Percentiles rank a stretch among this genome's conserved stretches.
Conservation (phyloP, 345 rosid species). For the Abelmoschus esculentus region DNA sequence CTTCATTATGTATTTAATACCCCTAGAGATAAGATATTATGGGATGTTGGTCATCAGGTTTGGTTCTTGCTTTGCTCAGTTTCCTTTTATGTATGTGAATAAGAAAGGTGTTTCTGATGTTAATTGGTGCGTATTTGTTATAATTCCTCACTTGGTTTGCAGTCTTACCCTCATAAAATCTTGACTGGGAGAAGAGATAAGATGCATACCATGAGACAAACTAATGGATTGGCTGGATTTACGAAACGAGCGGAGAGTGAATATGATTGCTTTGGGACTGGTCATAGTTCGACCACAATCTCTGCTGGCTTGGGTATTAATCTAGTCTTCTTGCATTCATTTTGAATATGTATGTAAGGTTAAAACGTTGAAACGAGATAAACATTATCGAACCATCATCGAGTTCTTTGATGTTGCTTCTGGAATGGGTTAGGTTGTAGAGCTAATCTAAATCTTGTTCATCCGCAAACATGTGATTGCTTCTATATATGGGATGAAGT, state of each 20-base stretch:
- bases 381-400: background rate
- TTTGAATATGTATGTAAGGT: background rate
- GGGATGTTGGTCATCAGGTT: constrained; percentile 99
- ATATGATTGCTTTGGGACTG: constrained; percentile 87
- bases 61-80: background rate
- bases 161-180: constrained; percentile 95
- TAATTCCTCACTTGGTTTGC: constrained; percentile 14
- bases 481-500: background rate
- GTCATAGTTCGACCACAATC: constrained; percentile 90
- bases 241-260: constrained; percentile 89
- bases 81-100: background rate
- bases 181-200: constrained; percentile 87
- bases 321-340: constrained; percentile 2
- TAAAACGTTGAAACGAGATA: background rate
- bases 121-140: background rate
- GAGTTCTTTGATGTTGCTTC: background rate
- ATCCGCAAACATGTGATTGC: background rate
- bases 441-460: too few species aligned
- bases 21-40: constrained; percentile 81
- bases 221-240: constrained; percentile 83
- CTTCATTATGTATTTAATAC: constrained; percentile 90
- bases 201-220: constrained; percentile 88
- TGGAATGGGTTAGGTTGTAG: background rate
- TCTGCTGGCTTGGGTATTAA: constrained; percentile 86
- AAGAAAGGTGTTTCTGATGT: background rate